Base-by-base conservation (phyloP, 2,329 filamentous ascomycete species). In the Epichloe uncinata region DNA sequence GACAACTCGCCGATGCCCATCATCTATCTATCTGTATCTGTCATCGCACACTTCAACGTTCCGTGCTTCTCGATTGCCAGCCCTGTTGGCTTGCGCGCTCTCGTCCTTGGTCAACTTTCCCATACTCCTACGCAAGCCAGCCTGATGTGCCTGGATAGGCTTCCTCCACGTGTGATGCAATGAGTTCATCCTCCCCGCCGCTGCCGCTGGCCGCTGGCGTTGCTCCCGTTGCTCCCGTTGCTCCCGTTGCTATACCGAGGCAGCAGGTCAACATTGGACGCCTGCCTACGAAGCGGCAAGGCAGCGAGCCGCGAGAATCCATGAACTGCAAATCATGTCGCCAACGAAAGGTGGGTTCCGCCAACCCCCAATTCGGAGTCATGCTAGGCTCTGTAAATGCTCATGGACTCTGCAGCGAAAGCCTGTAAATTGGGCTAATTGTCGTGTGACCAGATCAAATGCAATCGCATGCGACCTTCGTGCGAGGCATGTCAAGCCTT, bases 251-350 rank as follows among this genome's bases (percentile, higher is more conserved):
- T 63, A 84, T 87, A 75, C 79, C 84, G 55, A 78, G 86, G 60
- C 84, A 84, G 30, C 84, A 87, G 70, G 82, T 90, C 60, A 84
- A 85, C 63, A 91, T 91, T 65, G 84, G 90, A 68, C 80, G 86
- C 54, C 71, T 91, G 56, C 84, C 85, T 26, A 75, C 82, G 49
- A 80, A 84, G 55, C 81, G 84, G 41, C 73, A 80, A 67, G 81
- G 76, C 66, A 84, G 79, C 59, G 85, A 93, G 65, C 86, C 85
- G 40, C 81, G 85, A 60, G 88, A 94, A 72, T 86, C 85, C 35
- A 95, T 95, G 88, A 95, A 95, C 66, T 95, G 88, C 79, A 94
- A 95, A 68, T 93, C 87, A 50, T 95, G 88, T 72, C 80, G 88
- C 58, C 94, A 94, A 69, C 78, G 88, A 70, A 95, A 95, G 83